A percentile compares a stretch with the other conserved stretches of the same genome.
phyloP scores from a whole-genome alignment of 768 basidiomycete genomes.

The Leucosporidium scottii region DNA sequence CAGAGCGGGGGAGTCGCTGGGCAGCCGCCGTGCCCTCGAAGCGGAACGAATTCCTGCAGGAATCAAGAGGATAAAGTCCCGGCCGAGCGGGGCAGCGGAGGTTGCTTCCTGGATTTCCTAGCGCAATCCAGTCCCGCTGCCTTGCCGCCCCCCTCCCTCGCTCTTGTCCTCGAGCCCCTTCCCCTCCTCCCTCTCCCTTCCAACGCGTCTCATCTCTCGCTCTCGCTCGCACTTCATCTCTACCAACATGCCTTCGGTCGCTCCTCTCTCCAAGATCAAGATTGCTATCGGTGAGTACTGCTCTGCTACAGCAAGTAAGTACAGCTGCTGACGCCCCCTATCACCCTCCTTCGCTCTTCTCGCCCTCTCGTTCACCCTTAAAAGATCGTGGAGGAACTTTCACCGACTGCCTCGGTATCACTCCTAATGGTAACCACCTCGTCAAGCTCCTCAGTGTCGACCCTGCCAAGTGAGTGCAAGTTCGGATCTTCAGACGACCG shows the following conservation, averaged over 20 bases:
- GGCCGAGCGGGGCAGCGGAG: too few species aligned
- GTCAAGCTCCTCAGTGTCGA: conserved; percentile 22
- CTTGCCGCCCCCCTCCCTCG: neutral
- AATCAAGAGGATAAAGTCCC: too few species aligned
- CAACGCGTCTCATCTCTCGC: too few species aligned
- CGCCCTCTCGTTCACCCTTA: neutral
- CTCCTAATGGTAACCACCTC: conserved; percentile 10
- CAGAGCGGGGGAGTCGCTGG: too few species aligned
- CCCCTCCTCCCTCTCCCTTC: neutral
- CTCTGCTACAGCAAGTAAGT: neutral
- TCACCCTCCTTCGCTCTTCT: neutral
- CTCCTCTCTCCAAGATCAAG: neutral
- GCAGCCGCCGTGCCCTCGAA: too few species aligned
- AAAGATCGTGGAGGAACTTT: conserved; percentile 20
- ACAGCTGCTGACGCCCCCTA: neutral
- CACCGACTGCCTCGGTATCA: conserved; percentile 15
- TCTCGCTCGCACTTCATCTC: neutral
- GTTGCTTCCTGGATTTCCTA: too few species aligned
- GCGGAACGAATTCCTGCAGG: too few species aligned
- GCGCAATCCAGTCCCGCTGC: too few species aligned
- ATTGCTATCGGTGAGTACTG: neutral
- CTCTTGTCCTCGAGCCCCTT: neutral
- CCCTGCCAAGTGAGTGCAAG: conserved; percentile 9
- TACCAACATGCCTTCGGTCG: neutral
- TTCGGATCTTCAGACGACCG: too few species aligned